Evolutionary conservation across 2,329 filamentous ascomycete genomes (phyloP).

Genomic region (Neocucurbitaria cava): DNA sequence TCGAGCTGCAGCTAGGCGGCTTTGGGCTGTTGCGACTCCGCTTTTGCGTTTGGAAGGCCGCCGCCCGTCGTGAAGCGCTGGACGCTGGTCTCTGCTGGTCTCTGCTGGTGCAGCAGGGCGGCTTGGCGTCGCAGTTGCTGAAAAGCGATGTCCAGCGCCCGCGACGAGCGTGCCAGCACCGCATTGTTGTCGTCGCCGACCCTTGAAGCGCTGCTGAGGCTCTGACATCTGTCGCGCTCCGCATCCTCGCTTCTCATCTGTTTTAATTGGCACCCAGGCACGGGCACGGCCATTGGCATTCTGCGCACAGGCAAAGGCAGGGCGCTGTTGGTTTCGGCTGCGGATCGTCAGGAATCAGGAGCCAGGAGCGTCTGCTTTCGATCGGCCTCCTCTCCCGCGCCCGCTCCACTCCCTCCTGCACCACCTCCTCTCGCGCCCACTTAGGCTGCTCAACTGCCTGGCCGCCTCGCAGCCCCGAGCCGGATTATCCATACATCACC

Average conservation of each 20-base stretch:
- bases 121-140: slow-evolving; percentile 6
- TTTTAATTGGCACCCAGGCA: background rate
- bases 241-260: background rate
- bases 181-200: background rate
- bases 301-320: no score
- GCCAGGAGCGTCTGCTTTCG: slow-evolving; percentile 6
- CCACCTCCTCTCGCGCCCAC: slow-evolving; percentile 15
- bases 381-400: slow-evolving; percentile 17
- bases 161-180: no score
- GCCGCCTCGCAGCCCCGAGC: slow-evolving; percentile 6
- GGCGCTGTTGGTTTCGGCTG: background rate
- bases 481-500: slow-evolving; percentile 35
- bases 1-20: slow-evolving; percentile 14
- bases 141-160: slow-evolving; percentile 4
- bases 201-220: background rate
- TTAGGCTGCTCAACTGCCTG: slow-evolving; percentile 12
- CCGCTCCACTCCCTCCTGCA: slow-evolving; percentile 29
- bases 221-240: background rate
- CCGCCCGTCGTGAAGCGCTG: slow-evolving; percentile 12
- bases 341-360: background rate
- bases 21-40: slow-evolving; percentile 17
- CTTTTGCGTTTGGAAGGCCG: slow-evolving; percentile 21
- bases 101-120: slow-evolving; percentile 12
- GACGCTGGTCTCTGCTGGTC: no score
- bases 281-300: no score